A percentile compares a stretch with the other conserved stretches of the same genome.
Evolutionary conservation across 768 basidiomycete genomes (phyloP).

Genomic region (Lentinula lateritia): DNA sequence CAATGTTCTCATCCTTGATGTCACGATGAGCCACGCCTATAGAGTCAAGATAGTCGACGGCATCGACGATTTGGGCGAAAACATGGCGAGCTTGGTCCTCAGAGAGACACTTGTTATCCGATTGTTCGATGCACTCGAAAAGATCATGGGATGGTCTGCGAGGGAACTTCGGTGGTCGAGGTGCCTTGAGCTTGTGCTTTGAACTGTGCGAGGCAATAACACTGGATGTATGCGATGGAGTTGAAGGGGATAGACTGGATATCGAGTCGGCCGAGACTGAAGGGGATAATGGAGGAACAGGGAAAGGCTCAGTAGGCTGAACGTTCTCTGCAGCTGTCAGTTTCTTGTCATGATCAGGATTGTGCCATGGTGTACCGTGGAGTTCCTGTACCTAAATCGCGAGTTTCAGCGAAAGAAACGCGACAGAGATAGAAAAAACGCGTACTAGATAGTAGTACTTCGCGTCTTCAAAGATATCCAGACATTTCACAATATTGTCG

Average conservation of each 20-base stretch:
- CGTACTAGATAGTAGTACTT: constrained; percentile 84
- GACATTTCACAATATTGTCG: constrained; percentile 75
- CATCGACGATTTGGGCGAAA: constrained; percentile 84
- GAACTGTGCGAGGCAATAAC: neutral
- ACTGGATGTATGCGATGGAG: constrained; percentile 9
- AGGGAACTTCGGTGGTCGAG: constrained; percentile 37
- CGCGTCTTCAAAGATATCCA: constrained; percentile 81
- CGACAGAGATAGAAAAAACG: constrained; percentile 10
- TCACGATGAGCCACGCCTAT: constrained; percentile 92
- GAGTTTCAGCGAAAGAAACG: constrained; percentile 4
- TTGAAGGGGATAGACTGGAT: constrained; percentile 14
- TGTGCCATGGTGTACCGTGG: constrained; percentile 85
- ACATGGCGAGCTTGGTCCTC: constrained; percentile 78
- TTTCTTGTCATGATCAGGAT: constrained; percentile 29
- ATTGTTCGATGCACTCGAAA: constrained; percentile 93
- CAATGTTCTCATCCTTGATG: constrained; percentile 94
- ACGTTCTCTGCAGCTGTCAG: constrained; percentile 13
- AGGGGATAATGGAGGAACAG: constrained; percentile 53
- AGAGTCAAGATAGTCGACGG: constrained; percentile 72
- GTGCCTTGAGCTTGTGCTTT: constrained; percentile 12
- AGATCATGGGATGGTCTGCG: constrained; percentile 85
- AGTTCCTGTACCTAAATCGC: constrained; percentile 75
- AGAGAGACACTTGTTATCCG: constrained; percentile 68
- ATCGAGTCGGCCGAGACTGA: constrained; percentile 43
- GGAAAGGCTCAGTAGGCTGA: constrained; percentile 24